Conservation (phyloP, 495 filamentous ascomycete genomes). For the Aspergillus mulundensis region DNA sequence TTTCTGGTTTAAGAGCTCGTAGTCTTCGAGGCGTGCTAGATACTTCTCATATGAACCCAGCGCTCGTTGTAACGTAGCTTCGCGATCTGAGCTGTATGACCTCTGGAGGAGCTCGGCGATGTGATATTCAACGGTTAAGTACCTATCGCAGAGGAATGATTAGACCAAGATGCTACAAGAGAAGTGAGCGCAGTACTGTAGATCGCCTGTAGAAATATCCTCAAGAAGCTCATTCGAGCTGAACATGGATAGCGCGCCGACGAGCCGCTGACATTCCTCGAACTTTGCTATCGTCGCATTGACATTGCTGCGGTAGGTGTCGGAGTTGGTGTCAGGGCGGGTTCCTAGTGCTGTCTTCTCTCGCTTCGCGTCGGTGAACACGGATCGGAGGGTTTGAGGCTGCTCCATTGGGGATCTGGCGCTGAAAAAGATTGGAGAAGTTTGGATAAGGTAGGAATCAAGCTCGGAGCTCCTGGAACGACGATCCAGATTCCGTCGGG, state of each 20-base stretch:
- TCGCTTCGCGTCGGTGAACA: conserved; percentile 55
- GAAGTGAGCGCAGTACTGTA: conserved; percentile 54
- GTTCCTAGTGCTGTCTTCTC: conserved; percentile 48
- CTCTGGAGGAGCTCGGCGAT: conserved; percentile 64
- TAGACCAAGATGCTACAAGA: not conserved
- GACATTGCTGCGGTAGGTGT: conserved; percentile 64
- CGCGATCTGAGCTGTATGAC: conserved; percentile 55
- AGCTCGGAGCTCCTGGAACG: conserved; percentile 16
- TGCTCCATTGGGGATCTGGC: conserved; percentile 46
- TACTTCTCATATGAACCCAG: conserved; percentile 70
- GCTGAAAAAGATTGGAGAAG: not conserved
- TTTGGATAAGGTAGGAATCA: conserved; percentile 5
- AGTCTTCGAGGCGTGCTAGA: conserved; percentile 69
- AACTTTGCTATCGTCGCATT: conserved; percentile 62
- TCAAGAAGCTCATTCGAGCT: conserved; percentile 87
- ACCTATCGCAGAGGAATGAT: conserved; percentile 39
- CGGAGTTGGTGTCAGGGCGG: conserved; percentile 48
- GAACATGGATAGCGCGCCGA: conserved; percentile 72
- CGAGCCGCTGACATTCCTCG: conserved; percentile 65
- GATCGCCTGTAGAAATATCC: conserved; percentile 76
- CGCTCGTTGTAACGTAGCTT: conserved; percentile 56
- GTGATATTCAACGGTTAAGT: conserved; percentile 62
- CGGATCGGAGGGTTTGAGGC: conserved; percentile 53
- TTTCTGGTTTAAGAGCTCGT: conserved; percentile 61
- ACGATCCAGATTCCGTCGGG: conserved; percentile 4